Evolutionary conservation across 805 yeast species (phyloP), one percentile per base, ranked within the genome.

Genomic region (Metschnikowia chrysomelidarum): DNA sequence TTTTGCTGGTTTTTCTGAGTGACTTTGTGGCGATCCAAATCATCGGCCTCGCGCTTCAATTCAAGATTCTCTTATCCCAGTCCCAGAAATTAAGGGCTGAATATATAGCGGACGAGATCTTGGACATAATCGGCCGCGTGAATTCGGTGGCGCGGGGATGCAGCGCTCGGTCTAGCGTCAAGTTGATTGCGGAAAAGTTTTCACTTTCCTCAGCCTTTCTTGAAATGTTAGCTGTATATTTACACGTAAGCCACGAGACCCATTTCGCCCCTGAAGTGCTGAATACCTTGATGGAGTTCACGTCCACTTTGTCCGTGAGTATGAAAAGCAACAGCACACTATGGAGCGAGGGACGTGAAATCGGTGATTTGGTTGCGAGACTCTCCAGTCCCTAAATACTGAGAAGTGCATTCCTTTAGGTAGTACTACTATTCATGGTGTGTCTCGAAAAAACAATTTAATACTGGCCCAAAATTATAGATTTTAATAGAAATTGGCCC

Each of bases 301-400:
- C 46, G n/a, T 19, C 25, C 8, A 19, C 24, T 23, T 10, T 41
- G 5, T 28, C 34, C 10, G 16, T 30, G 7, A 29, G 34, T 32
- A 29, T 36, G 20, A 29, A 25, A 28, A 24, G 17, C 15, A 29
- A 33, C n/a, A 14, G 26, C 27, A 32, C 24, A 19, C 24, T 14
- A 11, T 21, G 23, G 17, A 13, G 32, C 19, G 26, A 26, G 22
- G 36, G 28, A 9, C 37, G 43, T 12, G 17, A 28, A 12, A 16
- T 43, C 32, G 29, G 31, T 25, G 27, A 17, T 9, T 43, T 42
- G 47, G 37, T 40, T 19, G 23, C 27, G 13, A 35, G 29, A 22
- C 32, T 40, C 19, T 16, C 22, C 17, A 9, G 11, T 11, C 34
- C 18, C 18, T 21, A 5, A 22, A 5, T 21, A 18, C 16, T 10